These are phyloP conservation scores for Lipomyces yarrowii DNA, from an alignment of 1,139 yeast genomes.

Conservation along the genomic window DNA sequence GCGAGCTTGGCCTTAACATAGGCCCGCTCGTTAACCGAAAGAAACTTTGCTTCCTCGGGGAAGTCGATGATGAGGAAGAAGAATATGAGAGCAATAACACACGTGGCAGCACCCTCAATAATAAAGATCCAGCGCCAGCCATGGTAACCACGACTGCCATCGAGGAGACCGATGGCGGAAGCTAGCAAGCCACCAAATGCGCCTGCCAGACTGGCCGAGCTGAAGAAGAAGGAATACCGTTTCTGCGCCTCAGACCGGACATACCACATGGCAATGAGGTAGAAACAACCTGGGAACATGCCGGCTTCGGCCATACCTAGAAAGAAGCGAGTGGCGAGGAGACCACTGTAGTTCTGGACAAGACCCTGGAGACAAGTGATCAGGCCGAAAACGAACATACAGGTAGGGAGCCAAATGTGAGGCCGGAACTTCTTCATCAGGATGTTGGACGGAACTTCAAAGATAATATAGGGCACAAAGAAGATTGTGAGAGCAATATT, in stretches of 20 bases:
- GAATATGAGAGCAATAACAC: slow-evolving; percentile 62
- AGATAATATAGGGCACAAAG: slow-evolving; percentile 69
- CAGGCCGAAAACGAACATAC: slow-evolving; percentile 40
- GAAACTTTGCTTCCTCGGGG: slow-evolving; percentile 54
- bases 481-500: slow-evolving; percentile 64
- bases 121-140: slow-evolving; percentile 79
- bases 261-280: slow-evolving; percentile 58
- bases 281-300: slow-evolving; percentile 73
- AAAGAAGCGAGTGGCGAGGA: slow-evolving; percentile 62
- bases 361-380: slow-evolving; percentile 69
- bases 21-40: slow-evolving; percentile 52
- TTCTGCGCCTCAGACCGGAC: slow-evolving; percentile 66
- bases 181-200: slow-evolving; percentile 83
- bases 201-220: slow-evolving; percentile 74
- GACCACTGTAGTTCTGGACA: slow-evolving; percentile 58
- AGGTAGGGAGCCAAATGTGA: slow-evolving; percentile 47
- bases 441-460: slow-evolving; percentile 69
- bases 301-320: slow-evolving; percentile 70
- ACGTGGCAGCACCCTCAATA: slow-evolving; percentile 73
- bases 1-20: slow-evolving; percentile 60
- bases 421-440: slow-evolving; percentile 62
- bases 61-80: slow-evolving; percentile 39
- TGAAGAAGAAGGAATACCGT: slow-evolving; percentile 66
- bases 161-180: slow-evolving; percentile 51
- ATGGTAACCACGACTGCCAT: slow-evolving; percentile 58